Conservation (phyloP, 345 rosid species). For the Excoecaria cochinchinensis region DNA sequence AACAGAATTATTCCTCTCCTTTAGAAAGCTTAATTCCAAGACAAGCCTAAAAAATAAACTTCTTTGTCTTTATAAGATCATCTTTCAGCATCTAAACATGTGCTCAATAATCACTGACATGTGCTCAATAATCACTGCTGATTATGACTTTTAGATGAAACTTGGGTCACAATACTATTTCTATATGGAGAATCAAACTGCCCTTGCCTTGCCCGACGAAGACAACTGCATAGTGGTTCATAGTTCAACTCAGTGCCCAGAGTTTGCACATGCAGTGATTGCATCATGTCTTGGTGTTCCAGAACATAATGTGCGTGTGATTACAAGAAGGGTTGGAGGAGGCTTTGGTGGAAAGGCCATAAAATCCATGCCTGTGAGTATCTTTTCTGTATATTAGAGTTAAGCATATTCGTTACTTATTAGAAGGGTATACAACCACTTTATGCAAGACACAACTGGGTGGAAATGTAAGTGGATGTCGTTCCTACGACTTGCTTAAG, state of each 20-base stretch:
- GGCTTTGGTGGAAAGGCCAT: constrained; percentile 93
- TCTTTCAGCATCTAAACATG: background rate
- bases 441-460: background rate
- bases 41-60: background rate
- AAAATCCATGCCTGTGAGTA: constrained; percentile 76
- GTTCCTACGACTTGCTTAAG: background rate
- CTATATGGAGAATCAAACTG: constrained; percentile 83
- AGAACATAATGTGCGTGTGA: constrained; percentile 72
- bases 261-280: constrained; percentile 48
- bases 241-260: constrained; percentile 76
- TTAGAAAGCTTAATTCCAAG: background rate
- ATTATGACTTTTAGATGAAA: constrained; percentile 44
- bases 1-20: background rate
- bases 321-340: constrained; percentile 94
- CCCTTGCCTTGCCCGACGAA: constrained; percentile 96
- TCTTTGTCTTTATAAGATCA: background rate
- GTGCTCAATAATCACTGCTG: background rate
- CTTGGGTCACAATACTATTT: constrained; percentile 88
- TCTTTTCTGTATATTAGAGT: background rate
- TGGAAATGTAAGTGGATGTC: background rate
- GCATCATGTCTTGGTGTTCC: constrained; percentile 80
- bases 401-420: background rate
- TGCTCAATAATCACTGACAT: background rate
- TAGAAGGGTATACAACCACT: background rate
- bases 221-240: constrained; percentile 66